Evolutionary conservation across 148 eudicot genomes (phyloP).

Genomic region (Vaccinium macrocarpon): DNA sequence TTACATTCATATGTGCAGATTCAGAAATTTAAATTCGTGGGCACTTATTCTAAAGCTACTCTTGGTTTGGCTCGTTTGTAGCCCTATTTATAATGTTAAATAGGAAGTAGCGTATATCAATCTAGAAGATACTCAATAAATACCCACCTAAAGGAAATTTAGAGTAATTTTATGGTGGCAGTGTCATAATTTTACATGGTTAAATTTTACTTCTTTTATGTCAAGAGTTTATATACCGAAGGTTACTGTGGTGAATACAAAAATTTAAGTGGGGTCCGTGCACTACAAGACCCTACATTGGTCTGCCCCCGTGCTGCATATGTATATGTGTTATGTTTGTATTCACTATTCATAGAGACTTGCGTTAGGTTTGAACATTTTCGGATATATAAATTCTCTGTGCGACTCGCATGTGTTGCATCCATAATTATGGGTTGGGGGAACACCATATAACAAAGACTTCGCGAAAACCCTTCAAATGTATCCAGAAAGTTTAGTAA

Average conservation of each 20-base stretch:
- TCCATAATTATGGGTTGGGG: not conserved
- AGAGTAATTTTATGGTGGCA: not conserved
- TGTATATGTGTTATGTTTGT: not conserved
- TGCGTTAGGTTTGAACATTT: not conserved
- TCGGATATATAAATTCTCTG: not conserved
- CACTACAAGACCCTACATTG: not conserved
- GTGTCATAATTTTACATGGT: not conserved
- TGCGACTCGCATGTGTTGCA: not conserved
- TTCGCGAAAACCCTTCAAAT: not conserved
- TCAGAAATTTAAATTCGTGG: not conserved
- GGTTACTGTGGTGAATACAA: not conserved
- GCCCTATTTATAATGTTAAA: not conserved
- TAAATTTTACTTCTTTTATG: not conserved
- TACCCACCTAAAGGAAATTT: not conserved
- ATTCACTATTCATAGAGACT: not conserved
- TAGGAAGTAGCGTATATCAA: not conserved
- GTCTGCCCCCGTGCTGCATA: not conserved
- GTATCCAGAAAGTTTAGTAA: not conserved
- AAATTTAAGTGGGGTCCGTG: not conserved
- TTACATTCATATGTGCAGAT: not conserved
- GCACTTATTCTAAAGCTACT: not conserved
- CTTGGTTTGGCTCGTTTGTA: too few species aligned
- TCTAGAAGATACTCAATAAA: not conserved
- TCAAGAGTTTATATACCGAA: not conserved
- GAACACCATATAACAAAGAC: not conserved